Evolutionary conservation across 2,329 filamentous ascomycete genomes (phyloP).

Genomic region (Venturia oleaginea): DNA sequence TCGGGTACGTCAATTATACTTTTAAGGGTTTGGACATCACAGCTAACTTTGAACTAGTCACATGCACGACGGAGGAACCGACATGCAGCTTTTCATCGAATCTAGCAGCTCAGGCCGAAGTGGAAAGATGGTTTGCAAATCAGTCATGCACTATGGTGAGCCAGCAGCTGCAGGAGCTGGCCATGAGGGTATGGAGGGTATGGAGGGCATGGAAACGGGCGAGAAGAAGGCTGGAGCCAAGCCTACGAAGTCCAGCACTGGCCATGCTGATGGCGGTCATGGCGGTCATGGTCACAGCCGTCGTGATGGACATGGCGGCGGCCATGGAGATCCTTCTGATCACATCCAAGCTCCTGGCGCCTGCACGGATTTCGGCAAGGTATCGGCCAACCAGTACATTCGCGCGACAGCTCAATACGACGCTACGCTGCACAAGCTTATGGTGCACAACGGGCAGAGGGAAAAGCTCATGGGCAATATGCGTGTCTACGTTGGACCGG

Average conservation of each 20-base stretch:
- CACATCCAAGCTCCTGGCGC: conserved; percentile 14
- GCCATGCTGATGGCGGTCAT: background rate
- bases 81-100: conserved; percentile 11
- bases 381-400: background rate
- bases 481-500: conserved; percentile 13
- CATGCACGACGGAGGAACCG: conserved; percentile 13
- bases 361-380: conserved; percentile 11
- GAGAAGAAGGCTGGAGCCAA: background rate
- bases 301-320: conserved; percentile 8
- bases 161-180: background rate
- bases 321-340: background rate
- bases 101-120: background rate
- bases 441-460: conserved; percentile 13
- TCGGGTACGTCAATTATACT: background rate
- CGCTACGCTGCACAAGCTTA: background rate
- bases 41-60: background rate
- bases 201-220: background rate
- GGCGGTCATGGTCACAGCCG: background rate
- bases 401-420: conserved; percentile 2
- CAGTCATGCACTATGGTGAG: conserved; percentile 14
- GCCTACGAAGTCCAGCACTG: too few species aligned
- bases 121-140: conserved; percentile 12
- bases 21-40: too few species aligned
- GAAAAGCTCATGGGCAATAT: conserved; percentile 15
- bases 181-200: conserved; percentile 8